These are phyloP conservation scores for Phytophthora ohioensis DNA, from an alignment of 352 stramenopile genomes.

Conservation along the genomic window DNA sequence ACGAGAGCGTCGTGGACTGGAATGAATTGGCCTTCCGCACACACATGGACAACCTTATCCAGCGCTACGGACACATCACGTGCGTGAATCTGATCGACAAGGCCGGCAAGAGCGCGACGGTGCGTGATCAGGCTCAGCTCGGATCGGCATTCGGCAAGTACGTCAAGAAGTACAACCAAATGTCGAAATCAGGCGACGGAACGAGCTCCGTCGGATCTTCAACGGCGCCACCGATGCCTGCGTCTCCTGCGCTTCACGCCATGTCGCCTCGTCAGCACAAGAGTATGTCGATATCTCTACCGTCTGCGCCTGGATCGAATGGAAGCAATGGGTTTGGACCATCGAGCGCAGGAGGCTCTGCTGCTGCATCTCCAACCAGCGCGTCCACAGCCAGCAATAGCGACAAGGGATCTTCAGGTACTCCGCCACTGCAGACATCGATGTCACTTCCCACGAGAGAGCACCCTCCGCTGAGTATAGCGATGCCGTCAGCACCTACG, in stretches of 20 bases:
- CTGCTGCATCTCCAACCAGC: slow-evolving; percentile 42
- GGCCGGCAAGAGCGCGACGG: slow-evolving; percentile 71
- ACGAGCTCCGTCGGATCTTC: slow-evolving; percentile 35
- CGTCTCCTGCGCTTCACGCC: slow-evolving; percentile 24
- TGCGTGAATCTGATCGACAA: slow-evolving; percentile 97
- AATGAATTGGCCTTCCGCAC: slow-evolving; percentile 65
- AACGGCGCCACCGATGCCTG: slow-evolving; percentile 22
- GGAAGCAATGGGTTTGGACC: slow-evolving; percentile 29
- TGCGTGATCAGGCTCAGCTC: slow-evolving; percentile 92
- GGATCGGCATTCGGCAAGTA: slow-evolving; percentile 92
- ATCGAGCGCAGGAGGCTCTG: slow-evolving; percentile 30
- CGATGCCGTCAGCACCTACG: slow-evolving; percentile 53
- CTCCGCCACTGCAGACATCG: slow-evolving; percentile 30
- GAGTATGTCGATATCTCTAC: slow-evolving; percentile 31
- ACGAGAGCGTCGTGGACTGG: slow-evolving; percentile 59
- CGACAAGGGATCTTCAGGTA: slow-evolving; percentile 26
- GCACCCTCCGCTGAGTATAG: slow-evolving; percentile 23
- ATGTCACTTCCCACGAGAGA: slow-evolving; percentile 34
- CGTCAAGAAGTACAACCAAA: slow-evolving; percentile 87
- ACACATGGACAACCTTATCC: slow-evolving; percentile 73
- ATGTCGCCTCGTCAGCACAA: slow-evolving; percentile 59
- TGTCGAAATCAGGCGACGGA: slow-evolving; percentile 65
- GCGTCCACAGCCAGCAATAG: slow-evolving; percentile 39
- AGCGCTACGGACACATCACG: slow-evolving; percentile 80
- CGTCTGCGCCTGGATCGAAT: slow-evolving; percentile 21